A percentile compares a stretch with the other conserved stretches of the same genome.
These are phyloP conservation scores for Penicillium sp. DNA, from an alignment of 2,329 filamentous ascomycete species.

Conservation along the genomic window DNA sequence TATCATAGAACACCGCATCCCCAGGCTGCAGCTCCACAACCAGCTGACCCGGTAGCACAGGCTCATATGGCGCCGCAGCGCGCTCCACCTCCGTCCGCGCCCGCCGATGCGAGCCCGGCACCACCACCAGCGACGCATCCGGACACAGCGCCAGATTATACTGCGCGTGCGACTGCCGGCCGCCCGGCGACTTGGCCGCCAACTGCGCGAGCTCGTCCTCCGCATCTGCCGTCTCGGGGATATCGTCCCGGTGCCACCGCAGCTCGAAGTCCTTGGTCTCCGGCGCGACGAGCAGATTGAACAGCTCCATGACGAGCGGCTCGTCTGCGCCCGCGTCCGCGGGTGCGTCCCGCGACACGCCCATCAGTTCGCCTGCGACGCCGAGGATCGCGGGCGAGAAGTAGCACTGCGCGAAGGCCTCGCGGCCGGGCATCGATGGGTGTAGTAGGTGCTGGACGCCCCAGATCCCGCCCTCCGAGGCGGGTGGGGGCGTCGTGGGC, in stretches of 20 bases:
- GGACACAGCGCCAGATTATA: slow-evolving; percentile 82
- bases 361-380: slow-evolving; percentile 64
- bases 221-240: slow-evolving; percentile 61
- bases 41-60: slow-evolving; percentile 60
- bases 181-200: slow-evolving; percentile 44
- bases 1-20: slow-evolving; percentile 84
- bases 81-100: slow-evolving; percentile 69
- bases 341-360: slow-evolving; percentile 26
- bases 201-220: slow-evolving; percentile 67
- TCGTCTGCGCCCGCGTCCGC: slow-evolving; percentile 48
- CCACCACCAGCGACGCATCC: slow-evolving; percentile 69
- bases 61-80: slow-evolving; percentile 62
- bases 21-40: slow-evolving; percentile 67
- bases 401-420: slow-evolving; percentile 65
- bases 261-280: slow-evolving; percentile 66
- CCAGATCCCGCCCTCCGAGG: slow-evolving; percentile 68
- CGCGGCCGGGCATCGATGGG: slow-evolving; percentile 62
- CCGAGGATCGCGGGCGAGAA: slow-evolving; percentile 65
- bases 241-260: slow-evolving; percentile 83
- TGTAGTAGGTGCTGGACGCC: slow-evolving; percentile 83
- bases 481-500: slow-evolving; percentile 54
- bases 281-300: slow-evolving; percentile 79
- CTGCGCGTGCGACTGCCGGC: slow-evolving; percentile 68
- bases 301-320: slow-evolving; percentile 78
- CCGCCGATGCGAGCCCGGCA: slow-evolving; percentile 72